Conservation (phyloP, 768 basidiomycete species). For the Podaxis mareebaensis region DNA sequence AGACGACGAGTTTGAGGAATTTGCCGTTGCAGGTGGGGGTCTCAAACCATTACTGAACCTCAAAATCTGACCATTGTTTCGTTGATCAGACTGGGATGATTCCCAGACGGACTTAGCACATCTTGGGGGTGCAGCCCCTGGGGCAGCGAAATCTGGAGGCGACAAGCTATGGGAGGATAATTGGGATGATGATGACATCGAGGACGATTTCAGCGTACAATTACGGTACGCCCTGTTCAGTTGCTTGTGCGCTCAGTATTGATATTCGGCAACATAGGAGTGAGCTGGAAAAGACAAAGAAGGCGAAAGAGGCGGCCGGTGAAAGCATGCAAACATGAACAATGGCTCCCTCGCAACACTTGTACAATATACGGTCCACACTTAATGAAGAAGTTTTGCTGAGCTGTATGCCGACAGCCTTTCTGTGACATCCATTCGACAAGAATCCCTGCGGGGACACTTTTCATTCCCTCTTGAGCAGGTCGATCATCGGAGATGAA, state of each 20-base stretch:
- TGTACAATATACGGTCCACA: background rate
- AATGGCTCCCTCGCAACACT: background rate
- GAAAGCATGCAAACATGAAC: slow-evolving; percentile 10
- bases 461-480: too few relatives aligned
- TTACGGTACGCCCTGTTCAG: slow-evolving; percentile 65
- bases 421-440: too few relatives aligned
- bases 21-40: slow-evolving; percentile 75
- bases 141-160: slow-evolving; percentile 75
- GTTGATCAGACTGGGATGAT: slow-evolving; percentile 79
- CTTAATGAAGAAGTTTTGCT: background rate
- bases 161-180: slow-evolving; percentile 99
- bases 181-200: slow-evolving; percentile 99
- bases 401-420: too few relatives aligned
- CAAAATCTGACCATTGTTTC: background rate
- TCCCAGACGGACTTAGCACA: slow-evolving; percentile 82
- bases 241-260: background rate
- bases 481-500: too few relatives aligned
- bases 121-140: slow-evolving; percentile 70
- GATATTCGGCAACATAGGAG: slow-evolving; percentile 37
- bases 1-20: slow-evolving; percentile 97
- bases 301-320: slow-evolving; percentile 2
- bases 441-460: too few relatives aligned
- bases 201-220: slow-evolving; percentile 95
- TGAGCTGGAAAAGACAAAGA: slow-evolving; percentile 39
- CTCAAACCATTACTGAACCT: background rate